Evolutionary conservation across 345 rosid species (phyloP), one percentile per base, ranked within the genome.

Genomic region (Alliaria petiolata): DNA sequence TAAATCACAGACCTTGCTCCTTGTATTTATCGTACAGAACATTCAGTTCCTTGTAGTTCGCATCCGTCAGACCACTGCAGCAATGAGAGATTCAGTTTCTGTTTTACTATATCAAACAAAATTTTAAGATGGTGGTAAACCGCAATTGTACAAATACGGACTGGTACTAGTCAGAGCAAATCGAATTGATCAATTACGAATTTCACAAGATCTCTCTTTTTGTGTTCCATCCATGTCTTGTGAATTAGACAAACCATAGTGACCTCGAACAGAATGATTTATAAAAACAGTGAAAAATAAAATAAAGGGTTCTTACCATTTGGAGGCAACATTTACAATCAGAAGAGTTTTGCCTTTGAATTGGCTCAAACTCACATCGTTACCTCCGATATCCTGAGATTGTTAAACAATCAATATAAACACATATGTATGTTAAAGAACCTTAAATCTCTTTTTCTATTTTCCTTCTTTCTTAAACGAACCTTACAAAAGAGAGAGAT

Each of bases 31-130:
- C 93, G 67, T 89, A 89, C 74, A 90, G 14, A 72, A 85, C 81
- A 71, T 88, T 93, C 79, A 92, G 56, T 60, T 92, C 95, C 86
- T 90, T 90, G 89, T 90, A 92, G 86, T 90, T 92, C 2, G 93
- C 85, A 25, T 88, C 84, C 0, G 98, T 90, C 44, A 93, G 80
- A 50, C 93, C 97, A 78, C 98, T 93, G 85, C 56, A 75, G 17
- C 34, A 6, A 71, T 12, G 30, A 39, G 12, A 65, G 34, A 2
- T 9, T 63, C 13, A 72, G 22, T 46, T 53, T 36, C 35, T 36
- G 30, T 55, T 2, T 26, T 52, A 52, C 10, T n/a, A 42, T 40
- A 15, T 26, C 11, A 57, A 69, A 17, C 34, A 12, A 39, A 43
- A 43, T 14, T 1, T 26, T 53, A n/a, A n/a, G n/a, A 33, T 38